Conservation (phyloP, 352 stramenopile genomes). For the Aphanomyces invadans region DNA sequence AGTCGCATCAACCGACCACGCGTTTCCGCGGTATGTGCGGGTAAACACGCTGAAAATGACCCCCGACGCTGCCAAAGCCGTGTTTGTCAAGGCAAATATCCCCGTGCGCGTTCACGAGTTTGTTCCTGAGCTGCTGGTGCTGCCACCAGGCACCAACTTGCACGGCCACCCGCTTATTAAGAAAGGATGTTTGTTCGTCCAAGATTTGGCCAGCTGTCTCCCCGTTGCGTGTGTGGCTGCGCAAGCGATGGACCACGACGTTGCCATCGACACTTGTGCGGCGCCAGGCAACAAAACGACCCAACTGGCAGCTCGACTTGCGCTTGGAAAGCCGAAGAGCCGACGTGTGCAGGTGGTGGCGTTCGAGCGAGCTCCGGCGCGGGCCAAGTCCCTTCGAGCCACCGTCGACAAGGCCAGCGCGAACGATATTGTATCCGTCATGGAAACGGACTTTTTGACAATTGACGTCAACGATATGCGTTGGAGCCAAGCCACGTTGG, state of each 20-base stretch:
- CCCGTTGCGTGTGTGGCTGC: constrained; percentile 88
- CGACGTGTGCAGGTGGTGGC: constrained; percentile 84
- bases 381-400: constrained; percentile 81
- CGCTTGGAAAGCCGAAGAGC: constrained; percentile 35
- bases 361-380: constrained; percentile 86
- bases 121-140: constrained; percentile 84
- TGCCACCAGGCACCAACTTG: constrained; percentile 83
- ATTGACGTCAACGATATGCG: constrained; percentile 59
- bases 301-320: constrained; percentile 91
- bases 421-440: constrained; percentile 42
- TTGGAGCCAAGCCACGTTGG: constrained; percentile 85
- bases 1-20: not conserved
- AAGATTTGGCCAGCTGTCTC: constrained; percentile 98
- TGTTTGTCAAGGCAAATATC: constrained; percentile 42
- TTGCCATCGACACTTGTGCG: constrained; percentile 92
- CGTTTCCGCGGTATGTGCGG: constrained; percentile 86
- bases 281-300: constrained; percentile 98
- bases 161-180: constrained; percentile 76
- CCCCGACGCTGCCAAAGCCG: constrained; percentile 38
- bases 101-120: constrained; percentile 81
- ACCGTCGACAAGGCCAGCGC: constrained; percentile 81
- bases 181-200: constrained; percentile 85
- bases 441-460: constrained; percentile 90
- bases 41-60: constrained; percentile 85
- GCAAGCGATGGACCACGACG: constrained; percentile 24